Conservation (phyloP, 768 basidiomycete species). For the Hydnomerulius pinastri region DNA sequence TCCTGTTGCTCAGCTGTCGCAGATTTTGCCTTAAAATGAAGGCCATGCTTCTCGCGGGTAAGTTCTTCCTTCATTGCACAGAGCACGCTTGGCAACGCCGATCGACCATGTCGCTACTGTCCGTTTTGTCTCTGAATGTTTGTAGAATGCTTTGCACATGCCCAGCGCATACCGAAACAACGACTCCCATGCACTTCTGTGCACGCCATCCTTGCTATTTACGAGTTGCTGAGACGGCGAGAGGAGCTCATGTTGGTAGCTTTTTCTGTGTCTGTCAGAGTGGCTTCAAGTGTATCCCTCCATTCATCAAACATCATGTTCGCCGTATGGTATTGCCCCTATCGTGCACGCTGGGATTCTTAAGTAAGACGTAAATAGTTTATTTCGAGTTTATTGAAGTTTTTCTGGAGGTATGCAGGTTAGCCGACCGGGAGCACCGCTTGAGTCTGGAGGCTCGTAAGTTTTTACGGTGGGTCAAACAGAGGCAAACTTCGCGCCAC, state of each 20-base stretch:
- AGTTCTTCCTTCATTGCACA: too few relatives aligned
- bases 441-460: too few relatives aligned
- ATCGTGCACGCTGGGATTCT: neutral
- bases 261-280: neutral
- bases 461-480: constrained; percentile 4
- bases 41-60: neutral
- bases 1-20: constrained; percentile 4
- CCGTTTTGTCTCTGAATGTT: neutral
- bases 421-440: neutral
- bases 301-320: neutral
- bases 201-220: neutral
- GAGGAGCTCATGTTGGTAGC: neutral
- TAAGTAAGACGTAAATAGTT: neutral
- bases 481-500: constrained; percentile 2
- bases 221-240: neutral
- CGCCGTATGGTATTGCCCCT: neutral
- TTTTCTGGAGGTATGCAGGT: neutral
- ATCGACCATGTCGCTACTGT: neutral
- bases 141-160: neutral
- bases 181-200: neutral
- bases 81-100: neutral
- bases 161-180: neutral
- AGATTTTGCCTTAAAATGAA: constrained; percentile 1
- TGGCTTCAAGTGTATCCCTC: neutral
- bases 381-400: neutral